Conservation (phyloP, 805 yeast genomes). For the Kregervanrija delftensis region DNA sequence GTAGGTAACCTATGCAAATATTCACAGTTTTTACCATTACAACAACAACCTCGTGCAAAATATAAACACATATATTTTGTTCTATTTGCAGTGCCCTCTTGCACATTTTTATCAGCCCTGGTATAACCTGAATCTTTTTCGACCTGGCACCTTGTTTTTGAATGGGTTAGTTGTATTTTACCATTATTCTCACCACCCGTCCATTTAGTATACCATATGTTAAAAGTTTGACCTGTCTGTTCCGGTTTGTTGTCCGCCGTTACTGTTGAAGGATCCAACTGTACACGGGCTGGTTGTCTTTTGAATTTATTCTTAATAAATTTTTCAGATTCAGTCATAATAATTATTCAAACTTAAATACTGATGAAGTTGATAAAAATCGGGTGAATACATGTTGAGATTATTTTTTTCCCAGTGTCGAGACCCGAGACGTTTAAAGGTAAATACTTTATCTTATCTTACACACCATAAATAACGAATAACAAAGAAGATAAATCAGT, state of each 20-base stretch:
- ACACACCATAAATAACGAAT: too few relatives aligned
- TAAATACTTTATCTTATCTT: too few relatives aligned
- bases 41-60: slow-evolving; percentile 87
- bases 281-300: slow-evolving; percentile 59
- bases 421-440: too few relatives aligned
- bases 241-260: slow-evolving; percentile 59
- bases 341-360: too few relatives aligned
- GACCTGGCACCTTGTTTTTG: slow-evolving; percentile 57
- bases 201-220: slow-evolving; percentile 88
- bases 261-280: slow-evolving; percentile 56
- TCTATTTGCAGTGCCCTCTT: slow-evolving; percentile 23
- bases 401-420: background rate
- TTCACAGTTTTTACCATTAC: slow-evolving; percentile 67
- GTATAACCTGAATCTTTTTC: slow-evolving; percentile 70
- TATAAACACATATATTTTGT: slow-evolving; percentile 59
- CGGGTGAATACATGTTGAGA: too few relatives aligned
- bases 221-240: slow-evolving; percentile 74
- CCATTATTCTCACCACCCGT: slow-evolving; percentile 63
- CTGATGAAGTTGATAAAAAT: too few relatives aligned
- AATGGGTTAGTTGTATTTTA: slow-evolving; percentile 28
- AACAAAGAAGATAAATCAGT: too few relatives aligned
- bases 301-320: background rate
- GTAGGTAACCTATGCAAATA: slow-evolving; percentile 74
- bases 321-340: too few relatives aligned
- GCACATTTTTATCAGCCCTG: slow-evolving; percentile 45